Evolutionary conservation across 495 filamentous ascomycete species (phyloP).

Genomic region (Penicillium coffeae): DNA sequence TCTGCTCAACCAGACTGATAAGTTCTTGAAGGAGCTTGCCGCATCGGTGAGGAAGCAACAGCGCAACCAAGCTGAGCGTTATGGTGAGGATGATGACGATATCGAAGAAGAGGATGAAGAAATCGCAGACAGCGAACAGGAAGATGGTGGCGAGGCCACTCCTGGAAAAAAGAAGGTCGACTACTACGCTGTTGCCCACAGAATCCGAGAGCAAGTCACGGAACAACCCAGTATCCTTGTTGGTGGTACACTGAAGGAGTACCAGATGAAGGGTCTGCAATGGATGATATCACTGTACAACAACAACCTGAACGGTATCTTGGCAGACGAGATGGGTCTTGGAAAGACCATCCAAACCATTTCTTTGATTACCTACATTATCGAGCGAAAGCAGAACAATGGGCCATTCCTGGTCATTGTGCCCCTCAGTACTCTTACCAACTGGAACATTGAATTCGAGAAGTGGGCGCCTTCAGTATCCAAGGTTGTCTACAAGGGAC

Average conservation of each 20-base stretch:
- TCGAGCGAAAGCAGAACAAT: constrained; percentile 88
- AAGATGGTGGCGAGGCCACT: constrained; percentile 58
- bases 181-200: constrained; percentile 97
- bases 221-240: constrained; percentile 79
- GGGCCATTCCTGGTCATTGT: constrained; percentile 97
- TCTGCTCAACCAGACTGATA: constrained; percentile 90
- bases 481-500: constrained; percentile 94
- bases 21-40: constrained; percentile 92
- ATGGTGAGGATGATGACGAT: constrained; percentile 61
- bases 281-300: constrained; percentile 99
- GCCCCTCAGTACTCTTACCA: constrained; percentile 91
- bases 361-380: constrained; percentile 93
- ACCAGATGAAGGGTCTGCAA: constrained; percentile 95
- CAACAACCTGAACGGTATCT: constrained; percentile 98
- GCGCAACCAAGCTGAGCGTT: constrained; percentile 71
- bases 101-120: constrained; percentile 63
- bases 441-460: constrained; percentile 98
- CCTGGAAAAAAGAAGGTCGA: constrained; percentile 73
- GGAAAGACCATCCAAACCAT: constrained; percentile 99
- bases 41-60: constrained; percentile 90
- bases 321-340: constrained; percentile 99
- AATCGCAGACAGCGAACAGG: constrained; percentile 61
- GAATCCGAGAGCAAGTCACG: constrained; percentile 85
- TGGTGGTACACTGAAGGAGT: constrained; percentile 91
- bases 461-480: constrained; percentile 91